Evolutionary conservation across 2,329 filamentous ascomycete species (phyloP), one percentile per base, ranked within the genome.

Genomic region (Sporothrix curviconia): DNA sequence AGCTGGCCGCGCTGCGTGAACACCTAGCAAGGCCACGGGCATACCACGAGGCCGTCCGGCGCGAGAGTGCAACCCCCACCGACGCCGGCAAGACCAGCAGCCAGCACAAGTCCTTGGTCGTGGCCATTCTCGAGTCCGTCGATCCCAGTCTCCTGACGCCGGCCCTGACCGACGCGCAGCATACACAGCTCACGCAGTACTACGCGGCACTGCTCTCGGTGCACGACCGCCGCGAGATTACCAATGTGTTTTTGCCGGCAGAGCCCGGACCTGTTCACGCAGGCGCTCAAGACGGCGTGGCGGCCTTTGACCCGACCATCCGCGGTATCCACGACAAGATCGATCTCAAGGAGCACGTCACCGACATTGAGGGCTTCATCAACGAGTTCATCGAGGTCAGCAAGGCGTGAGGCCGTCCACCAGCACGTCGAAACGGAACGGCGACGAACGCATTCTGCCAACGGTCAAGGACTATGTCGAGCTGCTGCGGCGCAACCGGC

Each of bases 291-390:
- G 85, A 90, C 58, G 70, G 78, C 0, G 80, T 91, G 6, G 74
- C 78, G 0, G 84, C 85, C 2, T 89, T 88, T 63, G 88, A 91
- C 54, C 87, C 87, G 0, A 83, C 91, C 59, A 89, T 94, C 57
- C 79, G 88, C 22, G 74, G 78, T 3, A 75, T 92, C 7, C 89
- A 92, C 67, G 80, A 87, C 55, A 80, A 81, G 2, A 79, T 91
- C 24, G 86, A 92, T 65, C 76, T 92, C 6, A 82, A 82, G 34
- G 83, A 83, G 39, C 87, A 89, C 19, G 70, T 92, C 7, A 78
- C 78, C 37, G 83, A 89, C 36, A 74, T 81, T 1, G 83, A 92
- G 66, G 75, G 72, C 9, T 91, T 94, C 65, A 67, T 92, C 22
- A 79, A 81, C 6, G 88, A 91, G 61, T 79, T 92, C 58, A 82